A percentile compares a stretch with the other conserved stretches of the same genome.
phyloP scores from a whole-genome alignment of 306 rosid genomes.

The Elaeagnus macrophylla region DNA sequence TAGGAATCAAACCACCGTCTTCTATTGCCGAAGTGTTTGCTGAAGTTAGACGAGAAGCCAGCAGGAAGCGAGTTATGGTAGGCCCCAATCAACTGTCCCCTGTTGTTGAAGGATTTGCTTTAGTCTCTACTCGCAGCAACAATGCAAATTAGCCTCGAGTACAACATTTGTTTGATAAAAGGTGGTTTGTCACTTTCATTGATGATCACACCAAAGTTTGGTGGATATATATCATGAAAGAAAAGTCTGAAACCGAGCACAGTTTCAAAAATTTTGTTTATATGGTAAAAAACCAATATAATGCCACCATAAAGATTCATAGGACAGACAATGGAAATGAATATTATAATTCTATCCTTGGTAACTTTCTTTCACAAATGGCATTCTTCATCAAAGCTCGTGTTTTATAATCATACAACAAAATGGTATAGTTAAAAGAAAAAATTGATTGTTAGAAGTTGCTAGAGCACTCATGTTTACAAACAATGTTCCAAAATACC shows the following conservation, averaged over 20 bases:
- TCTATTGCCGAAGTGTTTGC: no score
- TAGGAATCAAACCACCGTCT: no score
- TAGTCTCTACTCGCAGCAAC: no score
- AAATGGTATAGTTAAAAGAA: not conserved
- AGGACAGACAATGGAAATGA: not conserved
- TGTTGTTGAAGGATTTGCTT: no score
- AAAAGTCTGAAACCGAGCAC: not conserved
- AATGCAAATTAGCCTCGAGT: no score
- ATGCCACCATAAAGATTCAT: not conserved
- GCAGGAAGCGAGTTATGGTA: no score
- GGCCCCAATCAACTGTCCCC: no score
- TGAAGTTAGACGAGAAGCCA: no score
- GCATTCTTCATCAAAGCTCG: conserved; percentile 2
- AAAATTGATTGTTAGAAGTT: not conserved
- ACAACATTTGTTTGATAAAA: not conserved
- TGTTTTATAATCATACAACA: not conserved
- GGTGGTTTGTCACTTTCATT: not conserved
- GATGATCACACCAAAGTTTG: conserved; percentile 3
- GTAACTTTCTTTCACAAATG: not conserved
- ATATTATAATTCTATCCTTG: not conserved
- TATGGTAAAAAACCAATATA: not conserved
- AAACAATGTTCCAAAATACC: conserved; percentile 1
- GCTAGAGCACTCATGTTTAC: no score
- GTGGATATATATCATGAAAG: not conserved
- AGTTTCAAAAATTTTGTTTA: not conserved